Conservation (phyloP, 2,329 filamentous ascomycete species). For the Diaporthe capsici region DNA sequence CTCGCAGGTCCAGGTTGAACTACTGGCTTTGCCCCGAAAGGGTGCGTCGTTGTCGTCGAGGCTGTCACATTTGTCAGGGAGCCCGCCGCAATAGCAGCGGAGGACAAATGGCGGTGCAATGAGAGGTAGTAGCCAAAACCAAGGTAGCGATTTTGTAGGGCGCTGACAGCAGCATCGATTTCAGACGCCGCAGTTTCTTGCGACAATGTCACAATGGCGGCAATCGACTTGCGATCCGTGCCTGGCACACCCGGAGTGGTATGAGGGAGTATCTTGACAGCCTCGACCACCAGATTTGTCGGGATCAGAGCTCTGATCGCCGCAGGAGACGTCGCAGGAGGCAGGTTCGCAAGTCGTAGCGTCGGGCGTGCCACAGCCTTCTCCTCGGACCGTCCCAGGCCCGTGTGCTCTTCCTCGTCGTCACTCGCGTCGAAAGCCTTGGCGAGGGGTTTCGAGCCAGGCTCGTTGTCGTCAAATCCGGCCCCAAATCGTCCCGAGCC, state of each 20-base stretch:
- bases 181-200: constrained; percentile 86
- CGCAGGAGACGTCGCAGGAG: constrained; percentile 71
- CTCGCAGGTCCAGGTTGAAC: constrained; percentile 56
- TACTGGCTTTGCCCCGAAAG: constrained; percentile 83
- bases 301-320: constrained; percentile 73
- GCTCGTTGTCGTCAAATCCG: constrained; percentile 54
- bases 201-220: constrained; percentile 85
- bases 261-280: constrained; percentile 77
- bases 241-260: constrained; percentile 62
- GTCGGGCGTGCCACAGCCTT: constrained; percentile 74
- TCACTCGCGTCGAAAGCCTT: constrained; percentile 81
- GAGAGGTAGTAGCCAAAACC: constrained; percentile 87
- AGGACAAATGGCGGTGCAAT: constrained; percentile 86
- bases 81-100: constrained; percentile 70
- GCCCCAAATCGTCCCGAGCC: constrained; percentile 54
- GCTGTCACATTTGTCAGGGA: constrained; percentile 56
- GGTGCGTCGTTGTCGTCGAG: constrained; percentile 66
- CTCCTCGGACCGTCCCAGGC: constrained; percentile 66
- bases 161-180: constrained; percentile 84
- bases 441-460: constrained; percentile 64
- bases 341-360: constrained; percentile 71
- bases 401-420: constrained; percentile 64
- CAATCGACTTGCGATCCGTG: constrained; percentile 77
- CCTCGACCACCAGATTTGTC: constrained; percentile 75
- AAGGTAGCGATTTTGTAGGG: constrained; percentile 85